Evolutionary conservation across 495 filamentous ascomycete species (phyloP).

Genomic region (Hyaloscypha hepaticicola): DNA sequence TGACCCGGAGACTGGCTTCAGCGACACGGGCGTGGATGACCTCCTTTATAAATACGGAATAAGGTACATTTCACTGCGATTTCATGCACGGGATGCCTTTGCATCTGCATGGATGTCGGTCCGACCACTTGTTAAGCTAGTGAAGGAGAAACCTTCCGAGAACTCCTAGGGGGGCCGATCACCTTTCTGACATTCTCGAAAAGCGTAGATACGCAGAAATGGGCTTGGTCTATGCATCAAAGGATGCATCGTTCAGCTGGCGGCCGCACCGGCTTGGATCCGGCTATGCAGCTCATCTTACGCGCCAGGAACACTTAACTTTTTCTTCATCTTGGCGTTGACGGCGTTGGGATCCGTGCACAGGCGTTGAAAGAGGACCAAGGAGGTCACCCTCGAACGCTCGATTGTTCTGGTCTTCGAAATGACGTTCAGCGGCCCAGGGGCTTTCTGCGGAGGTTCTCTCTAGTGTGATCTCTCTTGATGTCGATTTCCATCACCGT

Average conservation of each 20-base stretch:
- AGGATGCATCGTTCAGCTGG: background rate
- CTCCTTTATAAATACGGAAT: conserved; percentile 15
- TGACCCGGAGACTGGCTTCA: background rate
- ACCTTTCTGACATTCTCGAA: background rate
- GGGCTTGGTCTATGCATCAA: background rate
- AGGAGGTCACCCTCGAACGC: too few relatives aligned
- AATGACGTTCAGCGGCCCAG: background rate
- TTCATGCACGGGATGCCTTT: conserved; percentile 12
- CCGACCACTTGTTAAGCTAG: conserved; percentile 4
- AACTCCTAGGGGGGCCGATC: background rate
- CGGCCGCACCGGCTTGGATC: background rate
- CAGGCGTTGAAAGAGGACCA: background rate
- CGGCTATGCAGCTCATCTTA: conserved; percentile 18
- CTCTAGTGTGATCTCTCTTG: background rate
- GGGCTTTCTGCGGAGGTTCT: background rate
- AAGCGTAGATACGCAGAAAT: background rate
- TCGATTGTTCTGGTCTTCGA: background rate
- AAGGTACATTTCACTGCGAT: background rate
- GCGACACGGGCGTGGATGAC: background rate
- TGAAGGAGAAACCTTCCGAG: background rate
- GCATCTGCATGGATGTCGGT: conserved; percentile 13
- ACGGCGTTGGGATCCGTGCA: conserved; percentile 17
- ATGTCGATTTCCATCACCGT: background rate
- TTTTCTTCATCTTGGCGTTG: background rate
- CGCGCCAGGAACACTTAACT: conserved; percentile 19